Evolutionary conservation across 805 yeast species (phyloP).

Genomic region (Yarrowia sp.): DNA sequence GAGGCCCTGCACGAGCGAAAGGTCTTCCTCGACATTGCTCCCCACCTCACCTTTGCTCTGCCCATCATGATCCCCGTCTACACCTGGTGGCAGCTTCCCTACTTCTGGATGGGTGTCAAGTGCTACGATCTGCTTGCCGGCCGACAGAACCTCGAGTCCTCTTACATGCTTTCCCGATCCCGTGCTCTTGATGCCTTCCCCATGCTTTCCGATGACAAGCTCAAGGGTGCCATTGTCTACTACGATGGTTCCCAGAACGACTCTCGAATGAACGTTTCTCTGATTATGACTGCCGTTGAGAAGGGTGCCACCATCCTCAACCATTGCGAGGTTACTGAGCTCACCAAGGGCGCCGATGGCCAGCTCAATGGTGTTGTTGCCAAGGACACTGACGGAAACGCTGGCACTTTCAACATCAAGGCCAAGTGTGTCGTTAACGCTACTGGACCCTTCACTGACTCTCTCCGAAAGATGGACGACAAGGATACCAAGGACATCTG

Average conservation of each 20-base stretch:
- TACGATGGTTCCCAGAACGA: slow-evolving; percentile 96
- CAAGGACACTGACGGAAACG: slow-evolving; percentile 45
- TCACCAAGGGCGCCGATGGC: slow-evolving; percentile 58
- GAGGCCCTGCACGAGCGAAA: slow-evolving; percentile 87
- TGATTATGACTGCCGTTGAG: slow-evolving; percentile 81
- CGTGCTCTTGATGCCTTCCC: slow-evolving; percentile 76
- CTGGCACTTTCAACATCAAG: slow-evolving; percentile 58
- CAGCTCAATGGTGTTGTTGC: slow-evolving; percentile 75
- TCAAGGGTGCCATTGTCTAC: slow-evolving; percentile 88
- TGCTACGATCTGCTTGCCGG: slow-evolving; percentile 93
- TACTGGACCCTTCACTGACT: slow-evolving; percentile 91
- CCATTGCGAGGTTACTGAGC: slow-evolving; percentile 75
- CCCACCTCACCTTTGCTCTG: slow-evolving; percentile 78
- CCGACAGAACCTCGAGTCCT: slow-evolving; percentile 70
- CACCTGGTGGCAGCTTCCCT: slow-evolving; percentile 93
- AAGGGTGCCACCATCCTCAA: slow-evolving; percentile 87
- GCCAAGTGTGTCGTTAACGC: slow-evolving; percentile 84
- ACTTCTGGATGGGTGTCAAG: slow-evolving; percentile 86
- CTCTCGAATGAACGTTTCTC: slow-evolving; percentile 79
- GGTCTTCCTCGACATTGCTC: slow-evolving; percentile 83
- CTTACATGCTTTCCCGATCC: slow-evolving; percentile 66
- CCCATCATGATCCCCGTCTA: slow-evolving; percentile 97
- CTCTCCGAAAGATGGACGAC: slow-evolving; percentile 80
- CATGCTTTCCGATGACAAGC: slow-evolving; percentile 69
- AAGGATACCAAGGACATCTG: slow-evolving; percentile 62